Conservation (phyloP, 208 protist genomes). For the Naegleria fowleri region DNA sequence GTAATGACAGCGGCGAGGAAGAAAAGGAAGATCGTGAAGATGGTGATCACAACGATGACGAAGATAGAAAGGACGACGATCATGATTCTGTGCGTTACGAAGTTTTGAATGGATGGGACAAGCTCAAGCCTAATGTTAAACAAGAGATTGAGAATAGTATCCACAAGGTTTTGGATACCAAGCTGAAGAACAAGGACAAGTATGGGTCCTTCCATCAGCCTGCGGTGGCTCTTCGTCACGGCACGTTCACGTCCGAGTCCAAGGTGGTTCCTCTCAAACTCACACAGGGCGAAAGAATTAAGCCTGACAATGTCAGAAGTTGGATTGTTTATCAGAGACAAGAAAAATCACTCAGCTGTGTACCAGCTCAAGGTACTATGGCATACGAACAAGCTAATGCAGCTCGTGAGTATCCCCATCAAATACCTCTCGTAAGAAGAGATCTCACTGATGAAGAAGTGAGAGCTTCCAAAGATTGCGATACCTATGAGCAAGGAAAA, state of each 20-base stretch:
- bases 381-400: background rate
- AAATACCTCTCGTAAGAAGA: background rate
- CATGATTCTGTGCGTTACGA: background rate
- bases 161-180: background rate
- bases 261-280: background rate
- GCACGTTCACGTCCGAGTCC: background rate
- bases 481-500: background rate
- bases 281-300: background rate
- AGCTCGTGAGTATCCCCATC: background rate
- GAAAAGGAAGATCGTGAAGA: background rate
- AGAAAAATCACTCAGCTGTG: background rate
- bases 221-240: background rate
- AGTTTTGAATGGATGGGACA: background rate
- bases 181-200: background rate
- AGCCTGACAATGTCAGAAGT: background rate
- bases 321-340: conserved; percentile 14
- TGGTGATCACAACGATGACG: background rate
- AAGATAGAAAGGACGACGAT: background rate
- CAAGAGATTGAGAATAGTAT: background rate
- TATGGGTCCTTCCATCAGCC: background rate
- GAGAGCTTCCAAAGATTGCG: background rate
- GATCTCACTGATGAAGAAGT: background rate
- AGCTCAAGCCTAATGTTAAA: background rate
- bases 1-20: background rate
- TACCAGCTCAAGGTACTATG: background rate